Conservation (phyloP, 1,284 basidiomycete genomes). For the Peniophora sp. region DNA sequence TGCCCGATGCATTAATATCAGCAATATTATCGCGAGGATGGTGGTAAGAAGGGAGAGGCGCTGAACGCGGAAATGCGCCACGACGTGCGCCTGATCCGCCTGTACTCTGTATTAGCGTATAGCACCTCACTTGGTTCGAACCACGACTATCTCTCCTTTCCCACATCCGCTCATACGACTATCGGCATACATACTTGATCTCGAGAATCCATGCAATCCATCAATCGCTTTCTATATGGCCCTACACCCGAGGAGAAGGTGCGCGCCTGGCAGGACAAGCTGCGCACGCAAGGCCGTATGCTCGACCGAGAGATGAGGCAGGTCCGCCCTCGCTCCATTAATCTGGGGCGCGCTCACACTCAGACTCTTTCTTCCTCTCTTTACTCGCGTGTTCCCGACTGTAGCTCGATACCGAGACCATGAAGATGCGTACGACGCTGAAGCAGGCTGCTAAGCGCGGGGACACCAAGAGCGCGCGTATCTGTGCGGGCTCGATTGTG, state of each 20-base stretch:
- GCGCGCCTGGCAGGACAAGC: conserved; percentile 79
- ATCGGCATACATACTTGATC: neutral
- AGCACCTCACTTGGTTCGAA: neutral
- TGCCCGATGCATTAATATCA: no score
- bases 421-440: conserved; percentile 76
- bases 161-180: neutral
- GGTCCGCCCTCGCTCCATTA: conserved; percentile 41
- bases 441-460: conserved; percentile 90
- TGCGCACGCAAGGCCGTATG: conserved; percentile 72
- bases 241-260: conserved; percentile 91
- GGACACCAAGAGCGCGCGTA: conserved; percentile 87
- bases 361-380: conserved; percentile 14
- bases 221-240: conserved; percentile 90
- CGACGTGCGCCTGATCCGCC: neutral
- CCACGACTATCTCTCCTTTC: neutral
- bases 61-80: neutral
- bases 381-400: conserved; percentile 11
- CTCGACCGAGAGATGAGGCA: conserved; percentile 91
- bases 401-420: conserved; percentile 79
- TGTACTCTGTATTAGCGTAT: neutral
- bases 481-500: conserved; percentile 92
- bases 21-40: neutral
- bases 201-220: conserved; percentile 61
- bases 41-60: neutral
- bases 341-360: neutral